Conservation (phyloP, 352 stramenopile species). For the Blastocystis sp. region DNA sequence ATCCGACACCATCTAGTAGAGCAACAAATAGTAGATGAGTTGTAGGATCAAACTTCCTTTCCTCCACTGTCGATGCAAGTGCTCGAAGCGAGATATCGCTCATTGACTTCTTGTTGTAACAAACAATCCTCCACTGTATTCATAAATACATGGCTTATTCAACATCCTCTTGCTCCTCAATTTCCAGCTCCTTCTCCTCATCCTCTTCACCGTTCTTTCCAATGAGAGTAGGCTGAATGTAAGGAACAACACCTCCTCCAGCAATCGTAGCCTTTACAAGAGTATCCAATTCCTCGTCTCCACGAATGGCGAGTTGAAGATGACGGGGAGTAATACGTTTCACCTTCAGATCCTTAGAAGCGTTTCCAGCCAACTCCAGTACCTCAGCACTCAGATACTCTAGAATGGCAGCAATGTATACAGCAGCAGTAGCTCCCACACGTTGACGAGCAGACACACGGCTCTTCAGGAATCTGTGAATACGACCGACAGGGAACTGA, state of each 20-base stretch:
- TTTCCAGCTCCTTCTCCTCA: conserved; percentile 64
- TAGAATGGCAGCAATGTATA: conserved; percentile 99
- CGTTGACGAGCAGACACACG: conserved; percentile 93
- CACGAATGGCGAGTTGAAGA: conserved; percentile 96
- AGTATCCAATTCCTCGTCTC: conserved; percentile 97
- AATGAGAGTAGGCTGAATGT: conserved; percentile 99
- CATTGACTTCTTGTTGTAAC: background rate
- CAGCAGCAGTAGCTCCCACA: conserved; percentile 94
- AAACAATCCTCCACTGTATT: conserved; percentile 38
- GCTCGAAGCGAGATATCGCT: background rate
- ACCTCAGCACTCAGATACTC: conserved; percentile 99
- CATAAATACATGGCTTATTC: conserved; percentile 61
- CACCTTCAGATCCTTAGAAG: conserved; percentile 89
- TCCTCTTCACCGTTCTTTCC: conserved; percentile 83
- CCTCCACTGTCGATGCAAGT: conserved; percentile 7
- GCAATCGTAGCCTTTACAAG: conserved; percentile 99
- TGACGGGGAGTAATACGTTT: conserved; percentile 97
- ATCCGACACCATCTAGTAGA: background rate
- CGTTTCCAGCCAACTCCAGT: conserved; percentile 93
- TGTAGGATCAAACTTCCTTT: background rate
- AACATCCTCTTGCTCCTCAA: conserved; percentile 64
- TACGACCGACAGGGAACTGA: conserved; percentile 97
- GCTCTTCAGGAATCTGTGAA: conserved; percentile 97
- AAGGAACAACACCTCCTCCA: conserved; percentile 96
- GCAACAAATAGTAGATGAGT: background rate